Conservation (phyloP, 371 early-diverging fungal species). For the Entomophthora muscae region DNA sequence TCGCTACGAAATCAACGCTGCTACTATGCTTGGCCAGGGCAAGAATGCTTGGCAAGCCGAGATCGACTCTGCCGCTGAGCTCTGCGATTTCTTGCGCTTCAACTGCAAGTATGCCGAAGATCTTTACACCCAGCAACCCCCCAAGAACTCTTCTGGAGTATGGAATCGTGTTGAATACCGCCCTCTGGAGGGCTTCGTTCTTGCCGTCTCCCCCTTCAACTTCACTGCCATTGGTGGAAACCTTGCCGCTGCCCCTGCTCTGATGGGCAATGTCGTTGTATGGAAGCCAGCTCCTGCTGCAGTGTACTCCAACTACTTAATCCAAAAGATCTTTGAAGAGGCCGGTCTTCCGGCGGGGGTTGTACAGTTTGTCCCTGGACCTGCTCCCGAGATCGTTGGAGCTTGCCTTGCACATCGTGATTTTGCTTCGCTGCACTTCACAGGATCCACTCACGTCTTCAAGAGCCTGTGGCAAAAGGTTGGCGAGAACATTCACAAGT, state of each 20-base stretch:
- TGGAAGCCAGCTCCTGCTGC: constrained; percentile 74
- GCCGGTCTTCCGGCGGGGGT: constrained; percentile 96
- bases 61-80: constrained; percentile 90
- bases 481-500: too few relatives aligned
- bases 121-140: too few relatives aligned
- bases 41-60: constrained; percentile 99
- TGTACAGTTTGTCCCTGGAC: constrained; percentile 91
- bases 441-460: constrained; percentile 89
- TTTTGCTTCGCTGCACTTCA: constrained; percentile 94
- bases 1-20: constrained; percentile 87
- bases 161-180: constrained; percentile 97
- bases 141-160: constrained; percentile 49
- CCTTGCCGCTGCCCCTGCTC: constrained; percentile 84
- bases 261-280: constrained; percentile 98
- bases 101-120: too few relatives aligned
- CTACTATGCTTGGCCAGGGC: constrained; percentile 96
- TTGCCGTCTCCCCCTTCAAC: too few relatives aligned
- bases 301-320: constrained; percentile 76
- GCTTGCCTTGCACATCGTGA: constrained; percentile 62
- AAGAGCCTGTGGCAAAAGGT: too few relatives aligned
- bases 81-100: too few relatives aligned
- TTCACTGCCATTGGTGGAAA: too few relatives aligned
- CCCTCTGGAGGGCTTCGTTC: constrained; percentile 89
- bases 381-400: too few relatives aligned
- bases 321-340: constrained; percentile 76